Base-by-base conservation (phyloP, 192 early-diverging fungal genomes). In the Entomortierella parvispora region DNA sequence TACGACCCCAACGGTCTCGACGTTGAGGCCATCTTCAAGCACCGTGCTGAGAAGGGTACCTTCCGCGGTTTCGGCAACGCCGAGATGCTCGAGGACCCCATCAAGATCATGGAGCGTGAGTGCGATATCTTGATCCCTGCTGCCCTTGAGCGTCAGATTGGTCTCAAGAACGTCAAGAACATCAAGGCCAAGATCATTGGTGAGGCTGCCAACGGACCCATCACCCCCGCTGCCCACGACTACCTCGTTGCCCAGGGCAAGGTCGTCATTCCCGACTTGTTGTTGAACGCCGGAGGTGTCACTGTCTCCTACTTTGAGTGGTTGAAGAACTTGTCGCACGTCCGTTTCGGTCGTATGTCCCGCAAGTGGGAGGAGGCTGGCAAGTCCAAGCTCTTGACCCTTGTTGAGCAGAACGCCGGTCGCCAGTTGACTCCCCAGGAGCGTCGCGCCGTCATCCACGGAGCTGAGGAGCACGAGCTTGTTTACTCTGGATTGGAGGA, bases 401-500 rank as follows among this genome's bases (percentile, higher is more conserved):
- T 93, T 47, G 93, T 94, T 29, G 92, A 94, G 65, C 84, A 88
- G 40, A 91, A 89, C 51, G 92, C 90, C 11, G 93, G 92, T 11
- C 89, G 91, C n/a, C 78, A 81, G 9, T 78, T 94, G 57, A 86
- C 91, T 2, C 88, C 90, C 26, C 79, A 86, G 37, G 93, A 94
- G 68, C 86, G 91, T n/a, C 86, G 89, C 53, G 84, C 89, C 62
- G 82, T 93, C 44, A 88, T 93, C 53, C 90, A 92, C 61, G 93
- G 93, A 51, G 93, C 93, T 14, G 91, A 94, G 71, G 93, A 94
- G 80, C 86, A 88, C 25, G 93, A 94, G 81, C 85, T 94, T 8
- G 89, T 94, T 17, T 94, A 93, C 84, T 93, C 92, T 46, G 93
- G 93, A 40, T 78, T 94, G 18, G 93, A 94, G 52, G 93, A 94